Conservation (phyloP, 306 rosid species). For the Styphnolobium japonicum region DNA sequence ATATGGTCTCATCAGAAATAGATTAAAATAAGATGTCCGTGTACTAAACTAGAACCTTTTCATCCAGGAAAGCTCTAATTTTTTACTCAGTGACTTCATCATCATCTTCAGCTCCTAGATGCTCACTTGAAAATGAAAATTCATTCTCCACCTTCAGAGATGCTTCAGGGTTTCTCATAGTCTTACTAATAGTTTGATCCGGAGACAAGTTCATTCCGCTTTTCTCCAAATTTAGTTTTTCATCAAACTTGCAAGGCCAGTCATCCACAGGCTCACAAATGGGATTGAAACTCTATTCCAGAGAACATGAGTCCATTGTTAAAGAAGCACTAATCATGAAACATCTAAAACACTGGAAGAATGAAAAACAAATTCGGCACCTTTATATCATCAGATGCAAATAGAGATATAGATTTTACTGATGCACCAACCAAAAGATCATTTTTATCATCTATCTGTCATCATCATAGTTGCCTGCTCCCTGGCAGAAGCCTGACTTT, state of each 20-base stretch:
- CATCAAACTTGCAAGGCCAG: conserved; percentile 60
- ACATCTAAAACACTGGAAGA: conserved; percentile 23
- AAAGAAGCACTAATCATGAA: conserved; percentile 14
- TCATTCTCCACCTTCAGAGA: conserved; percentile 41
- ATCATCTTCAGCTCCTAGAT: conserved; percentile 65
- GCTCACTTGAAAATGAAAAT: conserved; percentile 60
- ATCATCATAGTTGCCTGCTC: conserved; percentile 50
- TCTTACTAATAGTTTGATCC: conserved; percentile 39
- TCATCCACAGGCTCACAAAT: conserved; percentile 75
- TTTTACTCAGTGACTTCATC: conserved; percentile 86
- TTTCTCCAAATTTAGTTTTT: conserved; percentile 45
- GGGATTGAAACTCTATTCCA: conserved; percentile 81
- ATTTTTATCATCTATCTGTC: conserved; percentile 71
- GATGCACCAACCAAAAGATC: conserved; percentile 52
- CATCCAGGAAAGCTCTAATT: conserved; percentile 86
- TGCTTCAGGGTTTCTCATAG: conserved; percentile 29
- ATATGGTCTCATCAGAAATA: neutral
- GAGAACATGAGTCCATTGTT: conserved; percentile 16
- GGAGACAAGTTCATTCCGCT: conserved; percentile 43
- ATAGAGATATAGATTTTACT: conserved; percentile 44
- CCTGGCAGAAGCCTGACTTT: conserved; percentile 46
- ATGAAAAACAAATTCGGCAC: conserved; percentile 39
- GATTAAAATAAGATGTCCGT: too few species aligned
- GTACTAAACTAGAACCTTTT: conserved; percentile 54
- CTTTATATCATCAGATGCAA: conserved; percentile 56